Evolutionary conservation across 2,329 filamentous ascomycete species (phyloP), one percentile per base, ranked within the genome.

Genomic region (Calonectria montana): DNA sequence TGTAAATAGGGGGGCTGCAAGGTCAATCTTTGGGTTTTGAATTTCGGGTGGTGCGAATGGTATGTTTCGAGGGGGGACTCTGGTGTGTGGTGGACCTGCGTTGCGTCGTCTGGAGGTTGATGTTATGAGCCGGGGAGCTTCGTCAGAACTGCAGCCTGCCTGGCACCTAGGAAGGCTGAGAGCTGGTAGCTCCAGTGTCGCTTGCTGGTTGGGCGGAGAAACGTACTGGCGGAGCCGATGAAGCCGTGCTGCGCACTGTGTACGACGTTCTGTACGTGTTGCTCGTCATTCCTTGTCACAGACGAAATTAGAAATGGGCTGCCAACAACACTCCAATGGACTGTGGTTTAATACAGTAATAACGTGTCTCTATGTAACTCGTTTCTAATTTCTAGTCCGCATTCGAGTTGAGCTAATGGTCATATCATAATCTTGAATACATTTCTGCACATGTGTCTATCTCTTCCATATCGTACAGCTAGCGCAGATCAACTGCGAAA

Each of bases 91-190:
- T 66, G 68, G 72, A 70, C 48, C 64, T 69, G 66, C 59, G 73
- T 72, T 70, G 67, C 59, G 72, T 74, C 64, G 59, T 69, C 57
- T 71, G 72, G 67, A 69, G 69, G 69, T 78, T 73, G 75, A 77
- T 75, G 76, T 78, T 75, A 75, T 74, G 75, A 64, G 64, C 68
- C 70, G 75, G 76, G 78, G 78, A 82, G 82, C 82, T 84, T 83
- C 82, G 82, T 84, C 82, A 84, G 81, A 80, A 76, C 80, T 78
- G 82, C 76, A 83, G 82, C 82, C 82, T 84, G 74, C 78, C 80
- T 74, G 47, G 74, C 65, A 78, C 75, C 75, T 77, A 61, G 70
- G 71, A 79, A 77, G 76, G 78, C 77, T 78, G 75, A 76, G 73
- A 80, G 79, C 80, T 78, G 74, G 73, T 74, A 81, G 79, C 81